These are phyloP conservation scores for Combretum micranthum DNA, from an alignment of 345 rosid species.

Conservation along the genomic window DNA sequence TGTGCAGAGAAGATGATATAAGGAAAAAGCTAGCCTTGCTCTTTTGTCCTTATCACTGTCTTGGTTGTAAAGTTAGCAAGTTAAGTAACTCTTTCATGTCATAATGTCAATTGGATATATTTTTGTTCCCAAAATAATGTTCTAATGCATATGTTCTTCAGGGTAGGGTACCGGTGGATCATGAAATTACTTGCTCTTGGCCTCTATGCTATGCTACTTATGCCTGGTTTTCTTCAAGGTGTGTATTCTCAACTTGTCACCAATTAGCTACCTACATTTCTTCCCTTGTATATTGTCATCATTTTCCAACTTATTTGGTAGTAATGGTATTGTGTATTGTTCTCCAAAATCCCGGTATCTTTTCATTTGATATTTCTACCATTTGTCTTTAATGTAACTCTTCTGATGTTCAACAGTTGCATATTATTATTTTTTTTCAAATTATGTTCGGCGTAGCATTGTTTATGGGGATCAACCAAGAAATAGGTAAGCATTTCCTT, in stretches of 20 bases:
- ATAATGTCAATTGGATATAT: too few species aligned
- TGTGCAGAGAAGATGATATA: too few species aligned
- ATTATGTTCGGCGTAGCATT: constrained; percentile 64
- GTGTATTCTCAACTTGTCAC: background rate
- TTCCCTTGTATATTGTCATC: background rate
- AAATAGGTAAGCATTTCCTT: constrained; percentile 52
- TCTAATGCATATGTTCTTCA: constrained; percentile 38
- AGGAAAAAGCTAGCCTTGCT: too few species aligned
- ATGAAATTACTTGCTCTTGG: constrained; percentile 68
- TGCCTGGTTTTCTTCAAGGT: constrained; percentile 98
- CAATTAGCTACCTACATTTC: background rate
- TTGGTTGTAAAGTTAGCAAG: background rate
- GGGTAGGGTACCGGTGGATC: constrained; percentile 94
- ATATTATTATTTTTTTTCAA: constrained; percentile 73
- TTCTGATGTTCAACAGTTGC: constrained; percentile 57
- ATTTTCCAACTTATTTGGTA: too few species aligned
- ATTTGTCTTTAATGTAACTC: background rate
- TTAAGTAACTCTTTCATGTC: too few species aligned
- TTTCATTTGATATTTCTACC: too few species aligned
- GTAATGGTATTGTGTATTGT: too few species aligned
- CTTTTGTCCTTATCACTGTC: too few species aligned
- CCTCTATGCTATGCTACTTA: constrained; percentile 73
- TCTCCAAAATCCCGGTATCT: too few species aligned
- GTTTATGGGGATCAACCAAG: constrained; percentile 95
- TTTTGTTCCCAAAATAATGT: background rate